Base-by-base conservation (phyloP, 2,329 filamentous ascomycete genomes). In the Huntiella abstrusa region DNA sequence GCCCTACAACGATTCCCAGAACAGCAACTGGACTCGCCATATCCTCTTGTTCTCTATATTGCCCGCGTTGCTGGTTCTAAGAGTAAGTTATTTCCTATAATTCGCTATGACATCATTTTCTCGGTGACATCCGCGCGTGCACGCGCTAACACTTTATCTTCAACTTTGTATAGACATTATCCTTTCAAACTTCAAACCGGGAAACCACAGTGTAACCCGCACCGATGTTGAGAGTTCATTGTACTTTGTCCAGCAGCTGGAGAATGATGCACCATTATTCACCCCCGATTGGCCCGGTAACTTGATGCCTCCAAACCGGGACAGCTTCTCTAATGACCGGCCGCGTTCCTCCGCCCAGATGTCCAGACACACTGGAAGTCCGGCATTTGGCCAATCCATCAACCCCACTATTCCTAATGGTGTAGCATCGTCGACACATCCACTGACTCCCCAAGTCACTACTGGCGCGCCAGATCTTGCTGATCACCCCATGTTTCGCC, bases 51-150 rank as follows among this genome's bases (percentile, higher is more conserved):
- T 2, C 71, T 98, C 36, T 98, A 98, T 62, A 92, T 98, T 53
- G 85, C 88, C 33, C 71, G 88, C 53, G 88, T 98, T 0, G 91
- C 91, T 1, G 88, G 88, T 16, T 93, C 83, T 52, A 76, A 78
- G 77, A 84, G 85, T 87, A 67, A 53, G 64, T 59, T 28, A 10
- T 28, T 28, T 28, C 22, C 22, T 28, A 28, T 28, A 28, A 28
- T 28, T 28, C 22, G 22, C 22, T 28, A 28, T 28, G 22, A 28
- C 22, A 28, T 28, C 22, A 28, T 28, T 28, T 28, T 28, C 22
- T 28, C 22, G 22, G 22, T 28, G 22, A 28, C 22, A 28, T 28
- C 22, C 22, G 22, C 22, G 22, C 22, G 22, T 28, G 22, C 22
- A 5, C 22, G 22, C 22, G 22, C 22, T 28, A 28, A 28, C 22